Base-by-base conservation (phyloP, 1,139 yeast genomes). In the Protomyces lactucae-debilis region DNA sequence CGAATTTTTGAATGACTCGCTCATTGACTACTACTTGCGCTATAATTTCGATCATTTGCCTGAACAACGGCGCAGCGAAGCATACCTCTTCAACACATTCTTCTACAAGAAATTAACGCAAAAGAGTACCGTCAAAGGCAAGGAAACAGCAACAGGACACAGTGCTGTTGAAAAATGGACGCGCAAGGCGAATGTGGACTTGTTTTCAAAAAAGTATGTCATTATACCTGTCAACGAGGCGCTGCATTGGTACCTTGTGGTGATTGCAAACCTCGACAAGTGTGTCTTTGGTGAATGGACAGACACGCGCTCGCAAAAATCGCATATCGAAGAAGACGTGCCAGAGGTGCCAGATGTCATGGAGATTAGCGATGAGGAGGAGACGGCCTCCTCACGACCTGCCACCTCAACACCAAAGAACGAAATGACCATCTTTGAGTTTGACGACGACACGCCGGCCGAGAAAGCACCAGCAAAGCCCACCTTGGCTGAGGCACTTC, bases 221-320 rank as follows among this genome's bases (percentile, higher is more conserved):
- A 80, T 92, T 4, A 79, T 95, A 18, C 99, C 99, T 0, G 85
- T 95, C 12, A 90, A 90, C 73, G 89, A 86, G 69, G 80, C 57
- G 25, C 57, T 67, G 40, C 99, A 95, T 76, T 95, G 99, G 99
- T 89, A 86, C 72, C 85, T 92, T 56, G 86, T 90, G 43, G 81
- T 90, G 2, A 82, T 91, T 5, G 78, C 84, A 12, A 80, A 81
- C 64, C 74, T 83, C 9, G 72, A 75, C 52, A 52, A 52, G 25
- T 48, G 53, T n/a, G 52, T 45, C 3, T 59, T 59, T 32, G 63
- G 63, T 6, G 52, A 43, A 1, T 43, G 48, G 48, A 43, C 48
- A 18, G 48, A 43, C 2, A 43, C 48, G 10, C 48, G 48, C 8
- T n/a, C 48, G 25, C 48, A 43, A 43, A n/a, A 10, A 9, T n/a